phyloP scores from a whole-genome alignment of 345 rosid species.

The Heritiera littoralis region DNA sequence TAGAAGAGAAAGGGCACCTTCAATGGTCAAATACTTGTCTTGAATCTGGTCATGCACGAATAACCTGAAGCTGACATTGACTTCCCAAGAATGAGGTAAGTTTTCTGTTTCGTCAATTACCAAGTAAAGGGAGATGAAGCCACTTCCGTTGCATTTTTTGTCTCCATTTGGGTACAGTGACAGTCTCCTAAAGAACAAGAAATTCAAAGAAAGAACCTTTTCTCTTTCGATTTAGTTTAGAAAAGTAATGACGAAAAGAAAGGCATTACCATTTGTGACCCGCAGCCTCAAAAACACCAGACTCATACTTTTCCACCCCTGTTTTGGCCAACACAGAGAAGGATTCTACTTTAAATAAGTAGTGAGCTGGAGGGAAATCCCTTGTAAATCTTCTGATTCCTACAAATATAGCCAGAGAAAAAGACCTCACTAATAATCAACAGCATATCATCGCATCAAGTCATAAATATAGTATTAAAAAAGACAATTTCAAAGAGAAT shows the following conservation, averaged over 20 bases:
- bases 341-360: conserved; percentile 35
- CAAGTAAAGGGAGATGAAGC: conserved; percentile 28
- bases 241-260: not conserved
- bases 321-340: conserved; percentile 32
- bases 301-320: conserved; percentile 29
- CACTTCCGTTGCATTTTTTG: conserved; percentile 24
- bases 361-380: conserved; percentile 34
- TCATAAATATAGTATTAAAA: not conserved
- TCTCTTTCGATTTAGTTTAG: not conserved
- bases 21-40: conserved; percentile 21
- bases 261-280: conserved; percentile 41
- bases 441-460: not conserved
- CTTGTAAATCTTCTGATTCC: conserved; percentile 28
- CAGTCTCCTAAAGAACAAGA: conserved; percentile 29
- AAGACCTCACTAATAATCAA: not conserved
- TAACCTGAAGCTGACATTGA: conserved; percentile 17
- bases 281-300: conserved; percentile 38
- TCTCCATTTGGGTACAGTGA: conserved; percentile 41
- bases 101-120: not conserved
- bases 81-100: conserved; percentile 23
- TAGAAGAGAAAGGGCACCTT: not conserved
- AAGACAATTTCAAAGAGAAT: not conserved
- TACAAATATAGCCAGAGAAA: not conserved
- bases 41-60: conserved; percentile 18
- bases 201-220: not conserved